phyloP scores from a whole-genome alignment of 192 early-diverging fungal genomes.

The Phlyctochytrium planicorne region DNA sequence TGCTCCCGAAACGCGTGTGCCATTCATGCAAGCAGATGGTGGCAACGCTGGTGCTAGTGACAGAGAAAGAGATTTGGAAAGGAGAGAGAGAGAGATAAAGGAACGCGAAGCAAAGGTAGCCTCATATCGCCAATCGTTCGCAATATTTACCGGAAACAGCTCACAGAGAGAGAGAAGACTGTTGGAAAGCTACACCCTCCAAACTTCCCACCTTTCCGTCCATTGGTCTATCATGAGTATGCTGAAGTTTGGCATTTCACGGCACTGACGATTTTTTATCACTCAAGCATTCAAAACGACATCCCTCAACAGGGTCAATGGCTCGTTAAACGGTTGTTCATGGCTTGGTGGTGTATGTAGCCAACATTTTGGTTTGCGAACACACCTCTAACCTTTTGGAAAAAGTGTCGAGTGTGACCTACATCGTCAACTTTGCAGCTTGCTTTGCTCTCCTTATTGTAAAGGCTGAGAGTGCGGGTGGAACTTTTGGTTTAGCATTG shows the following conservation, averaged over 20 bases:
- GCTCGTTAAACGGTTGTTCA: conserved; percentile 38
- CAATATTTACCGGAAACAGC: neutral
- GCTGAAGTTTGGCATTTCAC: too few species aligned
- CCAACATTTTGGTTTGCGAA: neutral
- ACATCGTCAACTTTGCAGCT: neutral
- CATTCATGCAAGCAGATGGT: too few species aligned
- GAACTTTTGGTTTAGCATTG: conserved; percentile 38
- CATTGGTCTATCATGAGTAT: conserved; percentile 44
- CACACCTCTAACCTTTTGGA: too few species aligned
- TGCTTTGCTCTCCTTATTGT: conserved; percentile 33
- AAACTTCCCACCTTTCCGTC: conserved; percentile 38
- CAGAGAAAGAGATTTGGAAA: conserved; percentile 23
- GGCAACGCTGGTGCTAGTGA: too few species aligned
- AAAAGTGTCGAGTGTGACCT: too few species aligned
- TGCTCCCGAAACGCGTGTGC: too few species aligned
- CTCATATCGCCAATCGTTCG: neutral
- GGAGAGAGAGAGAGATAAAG: conserved; percentile 19
- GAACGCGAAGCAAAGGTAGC: conserved; percentile 16
- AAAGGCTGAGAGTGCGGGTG: conserved; percentile 32
- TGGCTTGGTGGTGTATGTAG: conserved; percentile 17
- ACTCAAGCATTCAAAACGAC: conserved; percentile 44
- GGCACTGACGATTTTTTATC: too few species aligned
- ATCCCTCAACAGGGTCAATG: conserved; percentile 37
- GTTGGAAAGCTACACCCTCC: conserved; percentile 24
- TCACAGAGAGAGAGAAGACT: conserved; percentile 20